Evolutionary conservation across 805 yeast genomes (phyloP).

Genomic region (Candida boleticola): DNA sequence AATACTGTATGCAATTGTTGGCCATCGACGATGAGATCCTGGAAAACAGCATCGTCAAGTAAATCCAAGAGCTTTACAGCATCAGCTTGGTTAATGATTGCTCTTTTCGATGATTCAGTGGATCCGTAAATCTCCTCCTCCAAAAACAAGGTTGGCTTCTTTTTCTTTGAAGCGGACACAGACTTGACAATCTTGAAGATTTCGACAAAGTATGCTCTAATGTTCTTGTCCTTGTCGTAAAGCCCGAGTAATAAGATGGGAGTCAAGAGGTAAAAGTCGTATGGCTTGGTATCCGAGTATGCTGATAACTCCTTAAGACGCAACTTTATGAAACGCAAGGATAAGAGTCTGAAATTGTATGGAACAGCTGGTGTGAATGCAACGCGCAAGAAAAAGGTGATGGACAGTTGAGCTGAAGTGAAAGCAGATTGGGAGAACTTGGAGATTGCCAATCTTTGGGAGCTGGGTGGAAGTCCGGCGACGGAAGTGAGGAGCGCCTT

Average conservation of each 20-base stretch:
- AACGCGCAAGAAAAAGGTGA: slow-evolving; percentile 61
- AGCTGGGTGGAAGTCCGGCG: slow-evolving; percentile 6
- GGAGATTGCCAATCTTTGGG: slow-evolving; percentile 12
- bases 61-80: slow-evolving; percentile 41
- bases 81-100: slow-evolving; percentile 66
- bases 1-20: slow-evolving; percentile 22
- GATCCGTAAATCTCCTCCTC: slow-evolving; percentile 59
- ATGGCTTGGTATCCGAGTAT: slow-evolving; percentile 15
- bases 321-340: slow-evolving; percentile 42
- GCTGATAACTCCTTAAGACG: slow-evolving; percentile 28
- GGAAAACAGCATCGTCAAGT: slow-evolving; percentile 16
- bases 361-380: slow-evolving; percentile 61
- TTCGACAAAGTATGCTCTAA: slow-evolving; percentile 39
- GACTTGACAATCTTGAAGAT: slow-evolving; percentile 40
- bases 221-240: slow-evolving; percentile 45
- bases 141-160: slow-evolving; percentile 36
- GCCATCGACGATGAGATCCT: slow-evolving; percentile 30
- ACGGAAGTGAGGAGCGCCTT: neutral
- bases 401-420: slow-evolving; percentile 37
- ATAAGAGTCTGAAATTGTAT: slow-evolving; percentile 48
- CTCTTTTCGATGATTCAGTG: slow-evolving; percentile 41
- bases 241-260: slow-evolving; percentile 60
- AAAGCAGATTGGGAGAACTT: slow-evolving; percentile 25
- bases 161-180: slow-evolving; percentile 36
- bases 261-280: slow-evolving; percentile 48